A percentile compares a stretch with the other conserved stretches of the same genome.
These are phyloP conservation scores for Ligustrum vulgare DNA, from an alignment of 257 asterid species.

Conservation along the genomic window DNA sequence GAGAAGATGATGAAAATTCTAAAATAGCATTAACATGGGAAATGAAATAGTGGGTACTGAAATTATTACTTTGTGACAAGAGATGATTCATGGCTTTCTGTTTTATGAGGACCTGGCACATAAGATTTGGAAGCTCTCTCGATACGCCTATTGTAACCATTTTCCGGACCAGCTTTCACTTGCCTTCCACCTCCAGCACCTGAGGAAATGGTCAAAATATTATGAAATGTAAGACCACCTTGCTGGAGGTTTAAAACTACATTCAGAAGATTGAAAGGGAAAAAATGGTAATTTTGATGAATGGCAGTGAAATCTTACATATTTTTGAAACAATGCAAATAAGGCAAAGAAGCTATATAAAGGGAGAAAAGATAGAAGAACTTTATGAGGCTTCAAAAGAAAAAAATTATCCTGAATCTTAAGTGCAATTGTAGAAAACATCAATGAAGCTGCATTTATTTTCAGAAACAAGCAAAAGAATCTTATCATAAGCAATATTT, in stretches of 20 bases:
- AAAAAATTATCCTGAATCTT: not conserved
- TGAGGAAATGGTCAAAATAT: conserved; percentile 19
- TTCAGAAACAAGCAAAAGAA: not conserved
- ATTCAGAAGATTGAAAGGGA: not conserved
- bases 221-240: conserved; percentile 10
- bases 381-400: not conserved
- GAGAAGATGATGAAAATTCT: not conserved
- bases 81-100: conserved; percentile 22
- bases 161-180: conserved; percentile 26
- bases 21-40: not conserved
- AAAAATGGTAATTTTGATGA: not conserved
- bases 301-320: not conserved
- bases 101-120: conserved; percentile 29
- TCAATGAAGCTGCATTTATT: not conserved
- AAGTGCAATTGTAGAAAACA: not conserved
- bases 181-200: conserved; percentile 40
- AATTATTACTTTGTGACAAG: conserved; percentile 30
- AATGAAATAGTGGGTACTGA: not conserved
- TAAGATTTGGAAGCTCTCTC: conserved; percentile 30
- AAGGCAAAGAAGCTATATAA: not conserved
- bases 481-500: not conserved
- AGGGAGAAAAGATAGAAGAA: not conserved
- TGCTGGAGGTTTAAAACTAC: not conserved
- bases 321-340: not conserved
- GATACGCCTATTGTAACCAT: conserved; percentile 24